These are phyloP conservation scores for Clonostachys sp. DNA, from an alignment of 2,329 filamentous ascomycete genomes.

Conservation along the genomic window DNA sequence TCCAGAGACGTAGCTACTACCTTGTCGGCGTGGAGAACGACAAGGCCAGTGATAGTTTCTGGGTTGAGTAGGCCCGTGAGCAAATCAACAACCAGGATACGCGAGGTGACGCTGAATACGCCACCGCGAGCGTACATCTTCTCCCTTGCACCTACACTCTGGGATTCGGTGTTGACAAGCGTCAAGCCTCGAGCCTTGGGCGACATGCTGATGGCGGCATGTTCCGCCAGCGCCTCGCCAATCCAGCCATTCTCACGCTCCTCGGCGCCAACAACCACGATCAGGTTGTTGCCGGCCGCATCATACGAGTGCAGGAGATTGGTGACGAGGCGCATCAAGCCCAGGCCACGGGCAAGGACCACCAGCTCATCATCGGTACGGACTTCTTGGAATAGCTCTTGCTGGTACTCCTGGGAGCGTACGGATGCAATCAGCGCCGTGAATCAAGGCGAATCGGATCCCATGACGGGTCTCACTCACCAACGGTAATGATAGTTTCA, in stretches of 20 bases:
- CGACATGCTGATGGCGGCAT: conserved; percentile 83
- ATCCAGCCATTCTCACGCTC: conserved; percentile 96
- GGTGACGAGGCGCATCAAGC: conserved; percentile 86
- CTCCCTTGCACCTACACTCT: conserved; percentile 80
- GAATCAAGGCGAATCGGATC: not conserved
- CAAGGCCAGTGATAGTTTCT: conserved; percentile 78
- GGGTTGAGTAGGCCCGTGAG: conserved; percentile 79
- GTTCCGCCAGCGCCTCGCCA: conserved; percentile 90
- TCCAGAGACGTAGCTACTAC: conserved; percentile 84
- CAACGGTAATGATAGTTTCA: conserved; percentile 73
- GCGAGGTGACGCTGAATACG: conserved; percentile 92
- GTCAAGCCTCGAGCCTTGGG: conserved; percentile 80
- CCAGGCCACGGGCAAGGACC: conserved; percentile 84
- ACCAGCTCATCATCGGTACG: conserved; percentile 90
- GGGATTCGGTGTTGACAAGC: conserved; percentile 90
- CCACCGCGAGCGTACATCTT: conserved; percentile 89
- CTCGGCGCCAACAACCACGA: conserved; percentile 83
- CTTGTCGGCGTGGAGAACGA: conserved; percentile 85
- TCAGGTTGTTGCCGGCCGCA: conserved; percentile 87
- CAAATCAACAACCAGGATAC: conserved; percentile 91
- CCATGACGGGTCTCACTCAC: conserved; percentile 10
- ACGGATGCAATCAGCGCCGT: conserved; percentile 6
- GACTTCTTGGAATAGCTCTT: conserved; percentile 88
- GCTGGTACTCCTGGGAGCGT: conserved; percentile 73
- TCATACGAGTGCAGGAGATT: conserved; percentile 97